A percentile compares a stretch with the other conserved stretches of the same genome.
phyloP scores from a whole-genome alignment of 176 grass and related monocot species.

The Aegilops longissima region DNA sequence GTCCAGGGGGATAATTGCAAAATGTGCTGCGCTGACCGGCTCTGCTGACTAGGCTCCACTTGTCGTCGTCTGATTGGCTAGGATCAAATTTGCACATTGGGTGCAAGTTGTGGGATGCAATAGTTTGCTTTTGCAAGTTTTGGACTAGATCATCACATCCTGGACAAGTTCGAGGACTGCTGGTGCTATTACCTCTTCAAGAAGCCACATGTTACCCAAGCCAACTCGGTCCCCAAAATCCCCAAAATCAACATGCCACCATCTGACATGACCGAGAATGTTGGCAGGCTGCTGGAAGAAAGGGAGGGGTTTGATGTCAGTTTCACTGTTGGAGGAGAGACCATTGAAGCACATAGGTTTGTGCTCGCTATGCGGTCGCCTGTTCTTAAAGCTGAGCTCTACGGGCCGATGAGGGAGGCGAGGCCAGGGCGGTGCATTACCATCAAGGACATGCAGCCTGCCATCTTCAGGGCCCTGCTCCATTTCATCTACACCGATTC shows the following conservation, averaged over 20 bases:
- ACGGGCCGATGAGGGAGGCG: not conserved
- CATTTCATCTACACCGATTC: not conserved
- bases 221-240: not conserved
- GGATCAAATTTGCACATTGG: no score
- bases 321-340: not conserved
- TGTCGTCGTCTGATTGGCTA: no score
- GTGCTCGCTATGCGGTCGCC: not conserved
- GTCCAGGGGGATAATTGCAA: no score
- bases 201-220: not conserved
- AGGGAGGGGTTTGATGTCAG: not conserved
- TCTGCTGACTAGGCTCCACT: no score
- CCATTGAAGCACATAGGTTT: not conserved
- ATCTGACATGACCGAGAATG: not conserved
- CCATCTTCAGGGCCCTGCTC: not conserved
- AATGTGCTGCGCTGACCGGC: no score
- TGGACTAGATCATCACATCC: no score
- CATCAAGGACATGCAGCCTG: not conserved
- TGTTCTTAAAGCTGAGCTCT: not conserved
- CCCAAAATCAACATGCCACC: not conserved
- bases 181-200: not conserved
- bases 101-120: no score
- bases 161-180: no score
- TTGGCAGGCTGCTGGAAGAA: not conserved
- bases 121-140: no score
- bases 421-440: not conserved